Evolutionary conservation across 2,329 filamentous ascomycete genomes (phyloP), one percentile per base, ranked within the genome.

Genomic region (Trichoderma cornu-damae): DNA sequence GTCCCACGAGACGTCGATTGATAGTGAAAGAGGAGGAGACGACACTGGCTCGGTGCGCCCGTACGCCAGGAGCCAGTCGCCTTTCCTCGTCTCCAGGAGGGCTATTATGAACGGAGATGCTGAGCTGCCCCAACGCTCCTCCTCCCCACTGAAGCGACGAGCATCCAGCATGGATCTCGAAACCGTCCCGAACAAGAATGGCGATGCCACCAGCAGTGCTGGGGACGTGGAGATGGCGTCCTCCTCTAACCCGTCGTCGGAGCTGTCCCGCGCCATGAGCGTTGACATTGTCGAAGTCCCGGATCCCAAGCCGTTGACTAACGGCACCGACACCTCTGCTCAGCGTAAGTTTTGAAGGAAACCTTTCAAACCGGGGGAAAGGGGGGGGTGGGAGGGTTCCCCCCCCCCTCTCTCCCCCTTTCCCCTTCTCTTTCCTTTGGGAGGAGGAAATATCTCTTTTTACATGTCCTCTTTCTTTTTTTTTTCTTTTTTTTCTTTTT

Each of bases 61-160:
- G 63, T 62, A 67, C 61, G 70, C 71, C 58, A 74, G 78, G 68
- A 78, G 75, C 69, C 76, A 77, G 67, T 83, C 82, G 57, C 79
- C 82, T 34, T 75, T 78, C 63, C 75, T 76, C 61, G 70, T 76
- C 49, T 73, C 78, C 34, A 77, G 77, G 64, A 76, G 80, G 61
- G 78, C 75, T 63, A 77, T 85, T 59, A 84, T 85, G 80, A 80
- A 81, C 61, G 82, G 79, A 62, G 79, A 82, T 69, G 75, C 78
- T 63, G 80, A 85, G 61, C 67, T 77, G 22, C 77, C 79, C 59
- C 79, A 85, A 43, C 78, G 84, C 64, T 84, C 84, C 18, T 85
- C 83, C 26, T 87, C 84, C 18, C 84, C 84, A 6, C 70, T 86
- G 57, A 87, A 87, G 71, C 77, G 84, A 66, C 78, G 79, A 61